These are phyloP conservation scores for Flagelloscypha sp. DNA, from an alignment of 768 basidiomycete genomes.

Conservation along the genomic window DNA sequence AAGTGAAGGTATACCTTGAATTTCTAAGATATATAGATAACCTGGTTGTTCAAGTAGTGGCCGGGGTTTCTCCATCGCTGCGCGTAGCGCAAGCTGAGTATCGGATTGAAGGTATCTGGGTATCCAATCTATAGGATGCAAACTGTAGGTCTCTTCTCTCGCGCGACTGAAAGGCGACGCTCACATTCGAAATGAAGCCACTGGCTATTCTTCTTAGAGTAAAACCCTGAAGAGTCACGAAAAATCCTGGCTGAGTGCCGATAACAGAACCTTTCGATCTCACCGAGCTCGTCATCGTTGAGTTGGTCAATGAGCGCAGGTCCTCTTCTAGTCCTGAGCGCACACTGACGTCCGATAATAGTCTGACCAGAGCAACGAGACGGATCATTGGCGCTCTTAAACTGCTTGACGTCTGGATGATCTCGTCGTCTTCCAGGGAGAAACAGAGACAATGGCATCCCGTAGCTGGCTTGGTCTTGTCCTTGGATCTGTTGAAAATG, in stretches of 20 bases:
- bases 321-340: slow-evolving; percentile 44
- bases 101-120: slow-evolving; percentile 52
- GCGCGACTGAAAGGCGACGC: slow-evolving; percentile 8
- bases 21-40: slow-evolving; percentile 79
- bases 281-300: slow-evolving; percentile 21
- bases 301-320: slow-evolving; percentile 21
- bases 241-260: slow-evolving; percentile 56
- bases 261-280: slow-evolving; percentile 46
- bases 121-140: slow-evolving; percentile 49
- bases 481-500: too few species aligned
- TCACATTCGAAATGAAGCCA: slow-evolving; percentile 58
- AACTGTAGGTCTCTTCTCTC: slow-evolving; percentile 9
- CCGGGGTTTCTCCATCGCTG: slow-evolving; percentile 45
- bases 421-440: slow-evolving; percentile 10
- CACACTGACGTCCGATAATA: slow-evolving; percentile 53
- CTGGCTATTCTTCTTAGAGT: slow-evolving; percentile 35
- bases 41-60: slow-evolving; percentile 56
- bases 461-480: too few species aligned
- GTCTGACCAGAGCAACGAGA: slow-evolving; percentile 59
- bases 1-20: slow-evolving; percentile 42
- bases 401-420: slow-evolving; percentile 15
- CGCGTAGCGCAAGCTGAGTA: slow-evolving; percentile 49
- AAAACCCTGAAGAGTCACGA: slow-evolving; percentile 46
- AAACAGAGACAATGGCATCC: too few species aligned
- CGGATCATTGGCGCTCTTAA: slow-evolving; percentile 10